Evolutionary conservation across 176 grass and related monocot species (phyloP).

Genomic region (Phyllostachys edulis): DNA sequence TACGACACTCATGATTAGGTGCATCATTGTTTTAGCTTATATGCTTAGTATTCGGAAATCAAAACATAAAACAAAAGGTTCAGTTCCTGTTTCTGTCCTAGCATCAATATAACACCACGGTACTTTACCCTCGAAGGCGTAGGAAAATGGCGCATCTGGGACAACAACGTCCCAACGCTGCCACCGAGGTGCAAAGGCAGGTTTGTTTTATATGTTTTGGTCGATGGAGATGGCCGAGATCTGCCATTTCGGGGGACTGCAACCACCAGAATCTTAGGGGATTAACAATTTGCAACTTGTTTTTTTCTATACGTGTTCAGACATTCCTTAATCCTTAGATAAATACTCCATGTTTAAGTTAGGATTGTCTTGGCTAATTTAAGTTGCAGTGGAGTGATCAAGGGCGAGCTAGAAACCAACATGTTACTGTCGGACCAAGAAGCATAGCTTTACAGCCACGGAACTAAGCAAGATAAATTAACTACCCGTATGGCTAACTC

Average conservation of each 20-base stretch:
- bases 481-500: background rate
- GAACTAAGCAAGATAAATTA: background rate
- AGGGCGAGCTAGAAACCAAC: background rate
- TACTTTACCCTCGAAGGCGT: background rate
- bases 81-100: background rate
- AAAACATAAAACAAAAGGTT: background rate
- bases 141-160: background rate
- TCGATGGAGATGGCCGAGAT: background rate
- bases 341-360: background rate
- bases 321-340: conserved; percentile 39
- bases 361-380: background rate
- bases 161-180: background rate
- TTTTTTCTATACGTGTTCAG: background rate
- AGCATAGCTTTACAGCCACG: background rate
- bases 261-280: conserved; percentile 16
- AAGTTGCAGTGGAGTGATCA: background rate
- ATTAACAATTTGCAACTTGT: conserved; percentile 33
- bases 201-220: conserved; percentile 27
- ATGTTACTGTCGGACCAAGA: background rate
- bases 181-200: background rate
- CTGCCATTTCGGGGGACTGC: background rate
- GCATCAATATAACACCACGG: background rate
- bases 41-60: background rate
- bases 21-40: background rate
- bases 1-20: conserved; percentile 27